Evolutionary conservation across 148 eudicot species (phyloP).

Genomic region (Cornus florida): DNA sequence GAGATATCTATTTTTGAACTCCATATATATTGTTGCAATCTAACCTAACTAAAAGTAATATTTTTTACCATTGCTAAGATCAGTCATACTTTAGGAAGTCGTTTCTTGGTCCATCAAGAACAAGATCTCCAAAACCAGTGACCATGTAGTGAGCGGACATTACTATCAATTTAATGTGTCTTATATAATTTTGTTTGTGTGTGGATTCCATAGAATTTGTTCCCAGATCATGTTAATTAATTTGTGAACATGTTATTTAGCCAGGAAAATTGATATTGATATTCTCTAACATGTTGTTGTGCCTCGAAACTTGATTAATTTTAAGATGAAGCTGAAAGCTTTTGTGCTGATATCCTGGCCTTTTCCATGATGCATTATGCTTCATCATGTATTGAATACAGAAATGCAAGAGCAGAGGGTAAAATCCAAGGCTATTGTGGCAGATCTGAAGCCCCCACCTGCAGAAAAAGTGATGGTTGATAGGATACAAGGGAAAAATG

Average conservation of each 20-base stretch:
- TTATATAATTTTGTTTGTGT: too few species aligned
- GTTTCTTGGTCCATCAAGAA: not conserved
- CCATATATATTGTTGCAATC: too few species aligned
- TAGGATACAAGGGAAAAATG: constrained; percentile 67
- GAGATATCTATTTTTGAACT: too few species aligned
- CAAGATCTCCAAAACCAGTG: not conserved
- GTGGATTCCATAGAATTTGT: not conserved
- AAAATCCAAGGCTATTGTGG: constrained; percentile 45
- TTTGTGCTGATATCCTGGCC: constrained; percentile 1
- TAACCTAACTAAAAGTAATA: too few species aligned
- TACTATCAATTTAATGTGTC: too few species aligned
- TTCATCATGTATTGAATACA: constrained; percentile 36
- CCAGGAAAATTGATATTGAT: not conserved
- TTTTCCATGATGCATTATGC: constrained; percentile 10
- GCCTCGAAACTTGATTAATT: not conserved
- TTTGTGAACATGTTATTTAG: not conserved
- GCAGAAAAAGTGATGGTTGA: constrained; percentile 58
- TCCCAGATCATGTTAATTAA: not conserved
- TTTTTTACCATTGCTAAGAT: too few species aligned
- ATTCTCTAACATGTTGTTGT: constrained; percentile 10
- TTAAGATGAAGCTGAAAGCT: constrained; percentile 1
- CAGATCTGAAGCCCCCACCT: constrained; percentile 73
- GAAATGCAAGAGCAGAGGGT: constrained; percentile 82
- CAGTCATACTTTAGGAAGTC: not conserved
- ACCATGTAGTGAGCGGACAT: too few species aligned